Base-by-base conservation (phyloP, 768 basidiomycete species). In the Tylopilus vinaceipallidus region DNA sequence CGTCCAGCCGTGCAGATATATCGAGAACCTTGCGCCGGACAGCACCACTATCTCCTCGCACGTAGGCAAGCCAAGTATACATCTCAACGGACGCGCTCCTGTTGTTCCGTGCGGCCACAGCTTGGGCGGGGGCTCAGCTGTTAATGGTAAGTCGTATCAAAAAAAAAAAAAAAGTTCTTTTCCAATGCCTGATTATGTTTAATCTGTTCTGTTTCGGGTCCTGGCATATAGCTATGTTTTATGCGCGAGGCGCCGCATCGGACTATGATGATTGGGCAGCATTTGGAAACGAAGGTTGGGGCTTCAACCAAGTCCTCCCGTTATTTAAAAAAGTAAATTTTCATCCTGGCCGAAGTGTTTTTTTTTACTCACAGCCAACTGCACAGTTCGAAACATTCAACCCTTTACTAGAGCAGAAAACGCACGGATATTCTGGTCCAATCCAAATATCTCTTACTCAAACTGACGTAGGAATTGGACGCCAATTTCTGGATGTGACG, bases 251-350 rank as follows among this genome's bases (percentile, higher is more conserved):
- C 5, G 64, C 78, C 14, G 76, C 80, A 1, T 84, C 82, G 0
- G 84, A 86, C 58, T 84, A 79, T 48, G 80, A 86, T 55, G 79
- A 79, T 42, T 86, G 84, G 84, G 56, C 34, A 3, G 58, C 69
- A 3, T 62, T 77, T 27, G 71, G 70, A 6, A 84, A 84, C 58
- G 64, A 75, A 3, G 84, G 83, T 4, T 87, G 84, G 84, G 73
- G 81, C 8, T 78, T 79, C 1, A 69, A 72, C 35, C 68, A 80
- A 29, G 60, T 87, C 9, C 75, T 85, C 26, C 82, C 83, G 0
- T 67, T 84, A 27, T 52, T 84, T 33, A 76, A 72, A 52, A 83
- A 84, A 74, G 84, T 79, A 49, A 12, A 49, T 23, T 4, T 24
- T 12, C 34, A 1, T 4, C 19, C 3, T 1, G 1, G 12, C 40